Evolutionary conservation across 2,329 filamentous ascomycete species (phyloP), one percentile per base, ranked within the genome.

Genomic region (Aspergillus sp.): DNA sequence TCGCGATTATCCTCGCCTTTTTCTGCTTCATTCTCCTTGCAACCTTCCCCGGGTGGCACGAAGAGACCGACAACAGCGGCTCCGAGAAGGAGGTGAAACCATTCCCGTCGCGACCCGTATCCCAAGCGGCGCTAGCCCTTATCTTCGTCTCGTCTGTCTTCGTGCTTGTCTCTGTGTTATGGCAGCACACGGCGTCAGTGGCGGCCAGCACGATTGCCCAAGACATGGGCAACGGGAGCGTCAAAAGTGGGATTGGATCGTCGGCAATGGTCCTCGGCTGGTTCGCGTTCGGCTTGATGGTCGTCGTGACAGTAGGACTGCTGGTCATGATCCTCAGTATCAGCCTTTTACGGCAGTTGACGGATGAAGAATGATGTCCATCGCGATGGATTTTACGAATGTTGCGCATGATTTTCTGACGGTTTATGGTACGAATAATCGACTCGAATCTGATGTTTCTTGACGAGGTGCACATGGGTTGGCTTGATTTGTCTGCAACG

Each of bases 301-400:
- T 98, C 49, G 81, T 96, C 41, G 89, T 96, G 33, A 96, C 89
- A 30, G 91, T 96, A 52, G 91, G 89, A 35, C 44, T 96, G 60
- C 68, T 98, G 41, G 82, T 95, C 52, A 96, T 96, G 86, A 94
- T 95, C 51, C 67, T 96, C 58, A 95, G 86, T 64, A 91, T 95
- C 55, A 75, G 80, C 47, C 72, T 94, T 35, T 66, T 95, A 44
- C 72, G 77, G 47, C 72, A 82, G 49, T 49, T 69, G 45, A 67
- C 65, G 3, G 66, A 68, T 39, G 64, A 66, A 5, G 51, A 55
- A 25, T 48, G 30, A 47, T 15, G 16, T 15, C n/a, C n/a, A n/a
- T n/a, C n/a, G n/a, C n/a, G n/a, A n/a, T n/a, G n/a, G n/a, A n/a
- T 29, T 29, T 8, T 29, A 8, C 14, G n/a, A 10, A 15, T 15